Conservation (phyloP, 2,329 filamentous ascomycete species). For the Aureobasidium melanogenum region DNA sequence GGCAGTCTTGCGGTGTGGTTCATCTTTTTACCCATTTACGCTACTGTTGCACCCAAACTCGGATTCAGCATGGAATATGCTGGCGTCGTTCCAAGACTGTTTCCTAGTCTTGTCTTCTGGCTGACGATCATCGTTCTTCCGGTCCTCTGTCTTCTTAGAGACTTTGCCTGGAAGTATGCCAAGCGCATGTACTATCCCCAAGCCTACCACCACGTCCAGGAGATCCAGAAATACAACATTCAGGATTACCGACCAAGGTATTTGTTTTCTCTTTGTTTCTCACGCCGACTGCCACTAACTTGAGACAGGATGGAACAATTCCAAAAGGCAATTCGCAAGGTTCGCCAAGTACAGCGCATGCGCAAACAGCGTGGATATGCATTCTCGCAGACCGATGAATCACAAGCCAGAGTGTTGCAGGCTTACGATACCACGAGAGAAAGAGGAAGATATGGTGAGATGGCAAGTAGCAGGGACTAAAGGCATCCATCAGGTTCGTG, state of each 20-base stretch:
- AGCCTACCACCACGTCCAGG: conserved; percentile 95
- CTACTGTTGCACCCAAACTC: conserved; percentile 72
- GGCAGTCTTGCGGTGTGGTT: conserved; percentile 90
- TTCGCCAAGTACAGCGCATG: conserved; percentile 97
- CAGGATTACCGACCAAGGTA: conserved; percentile 96
- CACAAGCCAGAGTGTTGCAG: conserved; percentile 87
- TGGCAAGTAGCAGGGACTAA: conserved; percentile 49
- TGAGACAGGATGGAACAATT: conserved; percentile 87
- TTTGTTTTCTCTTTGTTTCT: conserved; percentile 24
- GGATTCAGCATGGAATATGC: conserved; percentile 75
- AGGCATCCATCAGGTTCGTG: neutral
- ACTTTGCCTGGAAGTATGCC: conserved; percentile 94
- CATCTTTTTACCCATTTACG: conserved; percentile 80
- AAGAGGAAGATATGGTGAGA: conserved; percentile 89
- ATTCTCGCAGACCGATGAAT: conserved; percentile 95
- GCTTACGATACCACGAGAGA: conserved; percentile 95
- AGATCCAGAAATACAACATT: conserved; percentile 99
- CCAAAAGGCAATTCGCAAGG: conserved; percentile 98
- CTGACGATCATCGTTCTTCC: conserved; percentile 75
- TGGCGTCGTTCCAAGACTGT: conserved; percentile 73
- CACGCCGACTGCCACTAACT: neutral
- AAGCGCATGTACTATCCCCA: conserved; percentile 97
- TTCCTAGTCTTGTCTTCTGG: conserved; percentile 80
- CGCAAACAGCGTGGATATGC: conserved; percentile 97
- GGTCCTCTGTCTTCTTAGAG: conserved; percentile 71